Evolutionary conservation across 2,329 filamentous ascomycete genomes (phyloP), one percentile per base, ranked within the genome.

Genomic region (Stachybotrys chlorohalonatus): DNA sequence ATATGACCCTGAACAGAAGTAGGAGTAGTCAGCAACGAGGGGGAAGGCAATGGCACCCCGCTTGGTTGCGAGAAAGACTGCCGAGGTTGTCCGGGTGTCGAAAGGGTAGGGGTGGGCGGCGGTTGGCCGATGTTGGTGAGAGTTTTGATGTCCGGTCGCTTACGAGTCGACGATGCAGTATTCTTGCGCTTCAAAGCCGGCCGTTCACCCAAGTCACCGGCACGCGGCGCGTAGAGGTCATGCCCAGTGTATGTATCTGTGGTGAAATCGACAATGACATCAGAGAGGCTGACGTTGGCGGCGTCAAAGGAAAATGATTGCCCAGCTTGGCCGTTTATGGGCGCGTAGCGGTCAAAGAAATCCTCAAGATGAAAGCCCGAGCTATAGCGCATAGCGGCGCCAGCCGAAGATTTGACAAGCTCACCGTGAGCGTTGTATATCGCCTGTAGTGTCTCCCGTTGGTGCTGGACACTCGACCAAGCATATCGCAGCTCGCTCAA

Each of bases 361-460:
- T 94, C 89, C 59, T 94, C 90, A 13, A 92, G 80, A 57, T 94
- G 89, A 63, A 94, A 93, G 1, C 89, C 87, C 0, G 89, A 86
- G 0, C 85, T 85, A 60, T 90, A 90, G 9, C 87, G 73, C 78
- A 89, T 85, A 7, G 65, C 60, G 58, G 82, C 89, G 53, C 78
- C 84, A 1, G 82, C 79, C 17, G 90, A 69, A 4, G 82, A 84
- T 64, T 89, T 88, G 53, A 92, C 85, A n/a, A 95, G 77, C 66
- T 92, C 88, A 0, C 82, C 78, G 64, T 95, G 90, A n/a, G 86
- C 88, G 31, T 81, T 81, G 66, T 88, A 92, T 11, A 95, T 86
- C 8, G 78, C 81, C 68, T 92, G 87, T 6, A 95, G 73, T 3
- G 87, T 89, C 59, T 92, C 87, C 5, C 85, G 81, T 63, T 95